These are phyloP conservation scores for Acanthamoeba royreba DNA, from an alignment of 208 protist species.

Conservation along the genomic window DNA sequence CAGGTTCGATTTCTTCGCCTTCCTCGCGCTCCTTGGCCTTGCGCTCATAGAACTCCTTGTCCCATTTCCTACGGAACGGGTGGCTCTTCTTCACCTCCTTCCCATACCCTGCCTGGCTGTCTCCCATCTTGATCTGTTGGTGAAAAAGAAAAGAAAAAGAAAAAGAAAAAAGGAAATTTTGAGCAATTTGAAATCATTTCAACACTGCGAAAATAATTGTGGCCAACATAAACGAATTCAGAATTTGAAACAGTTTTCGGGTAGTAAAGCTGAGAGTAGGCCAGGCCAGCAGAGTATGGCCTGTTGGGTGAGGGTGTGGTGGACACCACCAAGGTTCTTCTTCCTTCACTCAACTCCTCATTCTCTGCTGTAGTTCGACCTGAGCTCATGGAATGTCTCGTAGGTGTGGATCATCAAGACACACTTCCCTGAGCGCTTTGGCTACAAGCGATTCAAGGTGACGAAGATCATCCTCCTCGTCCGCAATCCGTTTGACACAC, in stretches of 20 bases:
- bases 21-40: constrained; percentile 41
- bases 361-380: too few species aligned
- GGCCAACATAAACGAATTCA: too few species aligned
- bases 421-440: constrained; percentile 22
- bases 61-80: constrained; percentile 58
- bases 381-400: too few species aligned
- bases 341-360: too few species aligned
- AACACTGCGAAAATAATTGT: too few species aligned
- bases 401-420: constrained; percentile 31
- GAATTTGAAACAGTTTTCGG: too few species aligned
- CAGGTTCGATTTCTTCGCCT: constrained; percentile 9
- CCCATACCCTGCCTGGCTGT: too few species aligned
- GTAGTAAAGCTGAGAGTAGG: too few species aligned
- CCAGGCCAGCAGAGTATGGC: background rate
- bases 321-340: background rate
- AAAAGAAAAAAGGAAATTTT: too few species aligned
- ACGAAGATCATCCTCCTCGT: constrained; percentile 37
- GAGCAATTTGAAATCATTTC: too few species aligned
- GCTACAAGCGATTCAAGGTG: background rate
- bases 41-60: constrained; percentile 53
- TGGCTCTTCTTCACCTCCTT: constrained; percentile 42
- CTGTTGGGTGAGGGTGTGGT: constrained; percentile 10
- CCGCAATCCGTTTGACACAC: constrained; percentile 6
- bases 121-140: too few species aligned
- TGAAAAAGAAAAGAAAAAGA: too few species aligned